Evolutionary conservation across 2,329 filamentous ascomycete genomes (phyloP), one percentile per base, ranked within the genome.

Genomic region (Dothidotthia symphoricarpi): DNA sequence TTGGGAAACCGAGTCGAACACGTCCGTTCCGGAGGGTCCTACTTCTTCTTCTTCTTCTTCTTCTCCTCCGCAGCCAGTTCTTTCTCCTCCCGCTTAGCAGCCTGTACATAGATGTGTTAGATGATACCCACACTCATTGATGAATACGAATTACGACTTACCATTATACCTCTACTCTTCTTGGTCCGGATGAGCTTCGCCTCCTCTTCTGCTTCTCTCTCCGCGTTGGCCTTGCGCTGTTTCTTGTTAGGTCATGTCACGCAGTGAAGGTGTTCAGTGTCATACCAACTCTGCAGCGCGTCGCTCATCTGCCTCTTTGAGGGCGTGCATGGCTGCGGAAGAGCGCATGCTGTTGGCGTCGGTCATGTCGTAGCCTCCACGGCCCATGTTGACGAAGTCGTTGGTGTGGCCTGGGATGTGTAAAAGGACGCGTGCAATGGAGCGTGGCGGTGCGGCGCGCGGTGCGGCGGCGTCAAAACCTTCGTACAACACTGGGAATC

Each of bases 361-460:
- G 0, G 47, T 55, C 2, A 26, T 30, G 28, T 58, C 54, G 35
- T 59, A 59, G 4, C 28, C 55, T 1, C 43, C 49, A 2, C 51
- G 53, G 0, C 49, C 49, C 53, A 58, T 58, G 12, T 10, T 43
- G 15, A 6, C 7, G 12, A 30, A 12, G 11, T 13, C n/a, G 9
- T 15, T 19, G 5, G 28, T 29, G 15, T 30, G 16, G 27, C n/a
- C n/a, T n/a, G n/a, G n/a, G n/a, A n/a, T n/a, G 14, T 28, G n/a
- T 6, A 19, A 19, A n/a, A n/a, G n/a, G n/a, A n/a, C n/a, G n/a
- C n/a, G n/a, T n/a, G n/a, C n/a, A n/a, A n/a, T 31, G 28, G 14
- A 13, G 28, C 16, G 14, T 5, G 28, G 28, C 7, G 14, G 14
- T 6, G 28, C 7, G 28, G 4, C 4, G 16, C 16, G 28, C 6